Evolutionary conservation across 139 green algal species (phyloP).

Genomic region (Coelastrella sp.): DNA sequence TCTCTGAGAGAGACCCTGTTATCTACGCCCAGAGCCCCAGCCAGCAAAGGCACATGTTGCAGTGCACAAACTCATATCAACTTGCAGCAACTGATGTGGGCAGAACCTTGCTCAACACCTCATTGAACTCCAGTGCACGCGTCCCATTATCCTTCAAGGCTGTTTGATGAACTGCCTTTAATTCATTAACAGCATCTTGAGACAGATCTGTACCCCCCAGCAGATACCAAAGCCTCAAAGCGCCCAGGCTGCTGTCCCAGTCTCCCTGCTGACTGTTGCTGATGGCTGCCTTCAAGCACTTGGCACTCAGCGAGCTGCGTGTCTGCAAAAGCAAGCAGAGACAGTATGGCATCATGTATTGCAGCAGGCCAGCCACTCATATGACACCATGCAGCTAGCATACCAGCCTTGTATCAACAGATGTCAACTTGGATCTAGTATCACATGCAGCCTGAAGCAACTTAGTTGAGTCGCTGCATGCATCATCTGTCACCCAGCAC

Average conservation of each 20-base stretch:
- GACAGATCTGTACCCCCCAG: neutral
- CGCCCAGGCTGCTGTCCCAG: conserved; percentile 19
- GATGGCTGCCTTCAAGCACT: neutral
- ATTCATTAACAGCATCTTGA: neutral
- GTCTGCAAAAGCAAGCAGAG: neutral
- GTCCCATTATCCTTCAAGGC: conserved; percentile 23
- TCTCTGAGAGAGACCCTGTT: too few species aligned
- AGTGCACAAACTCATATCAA: neutral
- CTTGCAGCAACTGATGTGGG: neutral
- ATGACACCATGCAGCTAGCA: too few species aligned
- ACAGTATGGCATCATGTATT: too few species aligned
- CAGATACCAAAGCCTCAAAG: neutral
- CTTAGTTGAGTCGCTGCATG: too few species aligned
- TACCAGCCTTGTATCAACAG: too few species aligned
- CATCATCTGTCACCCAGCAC: too few species aligned
- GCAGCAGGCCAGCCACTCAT: too few species aligned
- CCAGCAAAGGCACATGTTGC: too few species aligned
- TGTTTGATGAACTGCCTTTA: neutral
- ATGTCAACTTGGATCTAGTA: too few species aligned
- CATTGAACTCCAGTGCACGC: neutral
- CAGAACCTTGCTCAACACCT: neutral
- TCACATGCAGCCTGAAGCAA: too few species aligned
- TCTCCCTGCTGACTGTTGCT: neutral
- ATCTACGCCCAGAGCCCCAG: too few species aligned
- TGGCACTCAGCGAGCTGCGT: neutral